Evolutionary conservation across 495 filamentous ascomycete genomes (phyloP), one percentile per base, ranked within the genome.

Genomic region (Aspergillus homomorphus): DNA sequence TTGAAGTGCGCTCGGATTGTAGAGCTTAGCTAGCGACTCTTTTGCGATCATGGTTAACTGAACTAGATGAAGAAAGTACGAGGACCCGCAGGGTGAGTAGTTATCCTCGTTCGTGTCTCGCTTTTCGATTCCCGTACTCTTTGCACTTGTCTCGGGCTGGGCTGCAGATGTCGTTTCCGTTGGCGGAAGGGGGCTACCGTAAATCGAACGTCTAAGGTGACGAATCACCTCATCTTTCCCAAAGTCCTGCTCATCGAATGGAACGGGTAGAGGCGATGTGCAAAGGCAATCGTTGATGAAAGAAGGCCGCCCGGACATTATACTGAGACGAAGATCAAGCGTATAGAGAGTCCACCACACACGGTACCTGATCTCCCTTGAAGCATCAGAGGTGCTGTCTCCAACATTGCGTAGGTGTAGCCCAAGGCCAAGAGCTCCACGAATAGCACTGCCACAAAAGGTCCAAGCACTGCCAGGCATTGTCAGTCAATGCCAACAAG

Each of bases 301-400:
- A 19, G 78, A 80, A 6, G 84, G 84, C 15, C 85, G 78, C 14
- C 85, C 85, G 3, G 82, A 87, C 58, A 87, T 80, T 22, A 79
- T 70, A 60, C 78, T 77, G 43, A 88, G 74, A 14, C 80, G 71
- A 51, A 81, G 77, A 38, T 88, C 85, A 19, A 87, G 57, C 5
- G 76, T 78, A 57, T 82, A 82, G 16, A 87, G 53, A 9, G 84
- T 77, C 77, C 82, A 86, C 84, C 84, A 88, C 20, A 85, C 74
- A 4, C 82, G 80, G 50, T 81, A 78, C 42, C 83, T 74, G 26
- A 80, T 75, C 56, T 85, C 83, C 54, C 80, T 83, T 24, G 83
- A 79, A 19, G 69, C 71, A 54, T 82, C 75, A 18, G 75, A 69
- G 14, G 82, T 73, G 20, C 71, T 70, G 4, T 64, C 62, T 20